Base-by-base conservation (phyloP, 768 basidiomycete species). In the Termitomyces sp. region DNA sequence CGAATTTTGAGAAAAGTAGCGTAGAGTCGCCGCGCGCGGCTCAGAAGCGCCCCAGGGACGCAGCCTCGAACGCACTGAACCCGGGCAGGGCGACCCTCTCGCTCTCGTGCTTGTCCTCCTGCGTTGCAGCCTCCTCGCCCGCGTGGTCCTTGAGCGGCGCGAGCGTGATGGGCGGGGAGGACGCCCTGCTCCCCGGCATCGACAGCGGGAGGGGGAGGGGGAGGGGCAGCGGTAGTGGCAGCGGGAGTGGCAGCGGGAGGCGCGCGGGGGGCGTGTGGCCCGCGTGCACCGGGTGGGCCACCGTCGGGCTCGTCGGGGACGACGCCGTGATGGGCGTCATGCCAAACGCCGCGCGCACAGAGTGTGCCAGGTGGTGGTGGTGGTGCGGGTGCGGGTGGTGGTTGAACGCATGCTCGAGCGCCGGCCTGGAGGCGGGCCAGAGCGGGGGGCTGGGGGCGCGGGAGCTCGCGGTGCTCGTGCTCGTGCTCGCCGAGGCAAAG, bases 281-380 rank as follows among this genome's bases (percentile, higher is more conserved):
- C n/a, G n/a, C n/a, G n/a, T n/a, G n/a, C n/a, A n/a, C n/a, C n/a
- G n/a, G n/a, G n/a, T n/a, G n/a, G n/a, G n/a, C n/a, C n/a, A n/a
- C n/a, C n/a, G n/a, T n/a, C n/a, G n/a, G n/a, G n/a, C n/a, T n/a
- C n/a, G n/a, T n/a, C n/a, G n/a, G n/a, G n/a, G n/a, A n/a, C n/a
- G 63, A 42, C 2, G 46, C 59, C 51, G 81, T 80, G 39, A 93
- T 92, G 0, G 91, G 92, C 6, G 93, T 94, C 90, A 94, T 95
- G 4, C 90, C 92, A 62, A 97, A 97, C 49, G 93, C 94, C 33
- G 87, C 78, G 39, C 90, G 85, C 24, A 96, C 88, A 0, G 88
- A 90, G 66, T 92, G 89, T 4, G 90, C 91, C 37, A 95, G 81
- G 66, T 90, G 85, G 58, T 83, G 80, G 58, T 85, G 81, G 65